Base-by-base conservation (phyloP, 2,329 filamentous ascomycete species). In the Diaporthe eres region DNA sequence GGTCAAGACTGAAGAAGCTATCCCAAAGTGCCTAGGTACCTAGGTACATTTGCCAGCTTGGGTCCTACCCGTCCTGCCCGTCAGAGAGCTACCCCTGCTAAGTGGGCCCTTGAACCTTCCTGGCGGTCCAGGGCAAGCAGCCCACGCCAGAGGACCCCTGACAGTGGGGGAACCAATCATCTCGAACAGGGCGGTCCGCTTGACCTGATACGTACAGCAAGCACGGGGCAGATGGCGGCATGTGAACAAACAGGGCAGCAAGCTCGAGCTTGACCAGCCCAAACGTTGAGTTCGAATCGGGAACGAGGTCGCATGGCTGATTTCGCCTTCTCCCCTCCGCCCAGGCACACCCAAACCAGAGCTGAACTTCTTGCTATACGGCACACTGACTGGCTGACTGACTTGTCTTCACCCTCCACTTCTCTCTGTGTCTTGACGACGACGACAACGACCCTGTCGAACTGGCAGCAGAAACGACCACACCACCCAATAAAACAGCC, bases 141-240 rank as follows among this genome's bases (percentile, higher is more conserved):
- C 55, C n/a, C 10, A n/a, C 9, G 31, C 25, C 34, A 42, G 10
- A 22, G 5, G 44, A n/a, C 70, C 42, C 55, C 55, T 61, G 70
- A 7, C 10, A 3, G 10, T 28, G 31, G 55, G 51, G 42, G 6
- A 31, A 3, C 70, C 57, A 37, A 60, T 60, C 39, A 60, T 6
- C 3, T 13, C 2, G 5, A 19, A 5, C 47, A 72, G 44, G 55
- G 55, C 68, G 12, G n/a, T 13, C 47, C 57, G 44, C 34, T 42
- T 61, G 51, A 47, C 57, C 70, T 17, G 34, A 31, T 73, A 55
- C 34, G 60, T 65, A 19, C 61, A 65, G 42, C 55, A 58, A 28
- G 71, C 71, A 73, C 71, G 71, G 49, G 58, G 37, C 71, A 73
- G 47, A 15, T 34, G 47, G 47, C 34, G 58, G 71, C 71, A 73